phyloP scores from a whole-genome alignment of 2,329 filamentous ascomycete species.

The Xylaria sp. region DNA sequence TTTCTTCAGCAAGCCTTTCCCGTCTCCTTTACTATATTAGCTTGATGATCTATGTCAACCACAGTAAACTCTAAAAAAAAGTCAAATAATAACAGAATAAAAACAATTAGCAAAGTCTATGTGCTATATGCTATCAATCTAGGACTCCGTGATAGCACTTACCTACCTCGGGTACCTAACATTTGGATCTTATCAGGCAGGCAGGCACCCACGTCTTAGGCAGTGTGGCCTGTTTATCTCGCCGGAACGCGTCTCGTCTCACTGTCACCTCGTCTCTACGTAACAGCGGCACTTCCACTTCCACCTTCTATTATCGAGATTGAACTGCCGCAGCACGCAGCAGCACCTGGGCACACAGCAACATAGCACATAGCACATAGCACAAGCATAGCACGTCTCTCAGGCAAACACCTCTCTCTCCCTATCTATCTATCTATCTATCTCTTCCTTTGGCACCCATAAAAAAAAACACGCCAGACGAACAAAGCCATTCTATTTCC shows the following conservation, averaged over 20 bases:
- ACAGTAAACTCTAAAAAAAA: neutral
- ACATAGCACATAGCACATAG: neutral
- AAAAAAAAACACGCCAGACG: neutral
- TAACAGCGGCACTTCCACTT: neutral
- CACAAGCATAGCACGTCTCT: too few relatives aligned
- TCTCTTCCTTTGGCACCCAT: constrained; percentile 7
- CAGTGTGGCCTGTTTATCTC: constrained; percentile 11
- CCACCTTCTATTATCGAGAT: neutral
- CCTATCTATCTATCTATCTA: too few relatives aligned
- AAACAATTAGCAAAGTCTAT: neutral
- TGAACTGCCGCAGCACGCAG: constrained; percentile 8
- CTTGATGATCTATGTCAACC: neutral
- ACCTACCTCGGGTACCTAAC: neutral
- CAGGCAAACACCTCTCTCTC: constrained; percentile 15
- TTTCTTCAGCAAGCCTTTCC: neutral
- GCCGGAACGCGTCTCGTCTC: constrained; percentile 25
- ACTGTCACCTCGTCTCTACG: neutral
- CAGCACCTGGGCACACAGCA: too few relatives aligned
- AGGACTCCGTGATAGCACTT: neutral
- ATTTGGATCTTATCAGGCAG: constrained; percentile 9
- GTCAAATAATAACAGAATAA: neutral
- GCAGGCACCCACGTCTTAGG: constrained; percentile 4
- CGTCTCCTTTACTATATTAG: too few relatives aligned
- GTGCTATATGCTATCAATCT: neutral
- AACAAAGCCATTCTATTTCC: constrained; percentile 19